Evolutionary conservation across 2,329 filamentous ascomycete species (phyloP), one percentile per base, ranked within the genome.

Genomic region (Colletotrichum sp.): DNA sequence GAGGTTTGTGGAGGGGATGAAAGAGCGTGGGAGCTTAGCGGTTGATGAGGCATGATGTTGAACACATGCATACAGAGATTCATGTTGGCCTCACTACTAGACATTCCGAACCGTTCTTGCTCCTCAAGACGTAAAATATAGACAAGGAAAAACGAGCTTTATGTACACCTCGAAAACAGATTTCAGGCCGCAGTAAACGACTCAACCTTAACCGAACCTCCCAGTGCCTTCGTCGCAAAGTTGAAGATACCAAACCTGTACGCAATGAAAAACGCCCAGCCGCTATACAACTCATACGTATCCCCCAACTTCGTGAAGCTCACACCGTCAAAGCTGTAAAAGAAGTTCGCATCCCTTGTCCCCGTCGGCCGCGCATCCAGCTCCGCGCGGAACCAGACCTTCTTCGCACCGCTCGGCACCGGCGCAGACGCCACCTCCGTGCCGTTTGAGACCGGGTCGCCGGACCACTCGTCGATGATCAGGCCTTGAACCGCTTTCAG

Each of bases 241-340:
- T 89, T 90, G 77, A 90, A 90, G 18, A 89, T 86, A 0, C 85
- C 88, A 77, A 82, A 90, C 0, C 88, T 82, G 74, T 89, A 89
- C 0, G 87, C 88, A 74, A 87, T 85, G 67, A 89, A 90, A 79
- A 85, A 88, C 6, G 82, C 77, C 87, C 87, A 90, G 10, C 84
- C 82, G 16, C 79, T 86, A 74, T 82, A 84, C 77, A 90, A 77
- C 7, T 81, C 79, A 12, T 84, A 86, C 1, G 81, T 78, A 0
- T 77, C 9, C 80, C 88, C 48, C 84, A 81, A 16, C 70, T 76
- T 12, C 76, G 81, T 66, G 24, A 80, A 82, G 0, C 71, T 78
- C 32, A 77, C 79, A 4, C 81, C 82, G 75, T 82, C 81, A 16
- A 79, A 76, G 15, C 78, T 78, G 67, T 78, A 79, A 18, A 63